phyloP scores from a whole-genome alignment of 495 filamentous ascomycete species.

The Aspergillus diversus region DNA sequence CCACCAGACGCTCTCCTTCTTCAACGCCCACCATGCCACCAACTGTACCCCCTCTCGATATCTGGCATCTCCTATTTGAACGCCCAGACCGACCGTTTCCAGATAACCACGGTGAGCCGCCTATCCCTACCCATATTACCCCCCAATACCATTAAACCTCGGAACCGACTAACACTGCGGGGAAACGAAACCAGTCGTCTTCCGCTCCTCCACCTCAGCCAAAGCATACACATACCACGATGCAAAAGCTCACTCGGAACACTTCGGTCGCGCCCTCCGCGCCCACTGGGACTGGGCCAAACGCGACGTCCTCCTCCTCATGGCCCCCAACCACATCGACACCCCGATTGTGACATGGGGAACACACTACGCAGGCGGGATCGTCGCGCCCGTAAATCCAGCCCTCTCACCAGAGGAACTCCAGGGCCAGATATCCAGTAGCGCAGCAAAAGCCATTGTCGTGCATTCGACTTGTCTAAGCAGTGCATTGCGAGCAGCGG shows the following conservation, averaged over 20 bases:
- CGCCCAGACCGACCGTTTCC: constrained; percentile 60
- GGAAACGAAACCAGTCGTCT: constrained; percentile 1
- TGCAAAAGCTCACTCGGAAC: constrained; percentile 18
- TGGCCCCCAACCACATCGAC: constrained; percentile 71
- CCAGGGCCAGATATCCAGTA: constrained; percentile 76
- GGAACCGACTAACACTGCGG: background rate
- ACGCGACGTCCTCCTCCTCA: constrained; percentile 69
- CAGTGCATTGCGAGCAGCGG: constrained; percentile 61
- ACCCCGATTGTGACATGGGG: constrained; percentile 69
- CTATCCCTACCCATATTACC: background rate
- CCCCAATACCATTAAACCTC: background rate
- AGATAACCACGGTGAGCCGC: constrained; percentile 38
- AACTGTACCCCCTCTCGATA: background rate
- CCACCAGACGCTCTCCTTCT: background rate
- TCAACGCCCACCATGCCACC: background rate
- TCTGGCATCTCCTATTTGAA: constrained; percentile 63
- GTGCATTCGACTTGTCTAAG: constrained; percentile 66
- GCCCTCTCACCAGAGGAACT: constrained; percentile 78
- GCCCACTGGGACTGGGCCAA: constrained; percentile 70
- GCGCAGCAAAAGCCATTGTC: constrained; percentile 68
- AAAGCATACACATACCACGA: constrained; percentile 6
- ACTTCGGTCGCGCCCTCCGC: constrained; percentile 74
- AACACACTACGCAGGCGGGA: constrained; percentile 73
- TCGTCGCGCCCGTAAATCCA: constrained; percentile 78
- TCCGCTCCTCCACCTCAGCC: background rate